A percentile compares a stretch with the other conserved stretches of the same genome.
Conservation (phyloP, 169 alveolate species). For the Cryptosporidium xiaoi region DNA sequence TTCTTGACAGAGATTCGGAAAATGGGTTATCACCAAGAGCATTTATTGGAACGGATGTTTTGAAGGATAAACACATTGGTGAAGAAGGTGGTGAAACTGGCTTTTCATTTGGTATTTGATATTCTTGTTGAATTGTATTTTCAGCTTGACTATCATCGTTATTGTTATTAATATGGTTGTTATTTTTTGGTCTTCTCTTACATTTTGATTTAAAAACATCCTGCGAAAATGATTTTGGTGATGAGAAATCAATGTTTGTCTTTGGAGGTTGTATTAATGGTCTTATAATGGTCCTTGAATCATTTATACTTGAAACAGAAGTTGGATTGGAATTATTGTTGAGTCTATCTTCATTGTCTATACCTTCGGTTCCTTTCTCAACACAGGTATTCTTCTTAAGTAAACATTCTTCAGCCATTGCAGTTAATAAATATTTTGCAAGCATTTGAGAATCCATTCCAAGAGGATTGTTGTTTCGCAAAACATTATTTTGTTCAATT, state of each 20-base stretch:
- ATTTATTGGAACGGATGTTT: constrained; percentile 63
- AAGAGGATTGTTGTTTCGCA: constrained; percentile 14
- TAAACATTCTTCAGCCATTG: constrained; percentile 72
- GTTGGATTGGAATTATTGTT: not conserved
- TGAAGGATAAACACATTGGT: constrained; percentile 55
- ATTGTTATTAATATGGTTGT: not conserved
- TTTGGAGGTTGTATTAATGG: constrained; percentile 60
- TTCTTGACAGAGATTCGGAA: constrained; percentile 54
- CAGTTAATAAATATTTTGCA: constrained; percentile 66
- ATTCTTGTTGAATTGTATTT: not conserved
- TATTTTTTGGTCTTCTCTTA: constrained; percentile 8
- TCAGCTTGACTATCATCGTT: not conserved
- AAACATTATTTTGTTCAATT: no score
- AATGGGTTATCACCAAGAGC: constrained; percentile 60
- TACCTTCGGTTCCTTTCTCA: not conserved
- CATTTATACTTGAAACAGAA: not conserved
- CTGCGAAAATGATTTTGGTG: constrained; percentile 45
- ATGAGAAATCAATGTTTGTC: constrained; percentile 47
- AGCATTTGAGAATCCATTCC: constrained; percentile 71
- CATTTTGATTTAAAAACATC: constrained; percentile 56
- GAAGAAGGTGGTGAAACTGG: constrained; percentile 66
- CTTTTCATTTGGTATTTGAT: not conserved
- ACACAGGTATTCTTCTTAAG: constrained; percentile 33
- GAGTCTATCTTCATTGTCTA: not conserved
- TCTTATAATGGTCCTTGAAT: constrained; percentile 5